A percentile compares a stretch with the other conserved stretches of the same genome.
These are phyloP conservation scores for Hanseniaspora clermontiae DNA, from an alignment of 805 yeast genomes.

Conservation along the genomic window DNA sequence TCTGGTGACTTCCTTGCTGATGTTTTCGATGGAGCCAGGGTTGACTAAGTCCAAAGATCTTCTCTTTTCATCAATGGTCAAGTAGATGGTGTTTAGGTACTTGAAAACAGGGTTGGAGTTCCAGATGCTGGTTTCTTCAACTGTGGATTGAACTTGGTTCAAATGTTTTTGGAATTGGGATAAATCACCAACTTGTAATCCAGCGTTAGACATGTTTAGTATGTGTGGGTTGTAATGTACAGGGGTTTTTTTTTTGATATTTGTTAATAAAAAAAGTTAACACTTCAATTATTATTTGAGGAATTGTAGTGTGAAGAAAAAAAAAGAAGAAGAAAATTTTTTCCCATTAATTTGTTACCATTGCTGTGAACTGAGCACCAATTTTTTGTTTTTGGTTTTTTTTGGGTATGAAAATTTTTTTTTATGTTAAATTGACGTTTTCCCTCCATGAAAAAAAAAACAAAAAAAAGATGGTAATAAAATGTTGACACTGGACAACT, in stretches of 20 bases:
- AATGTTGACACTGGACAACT: neutral
- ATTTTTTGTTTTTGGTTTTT: too few relatives aligned
- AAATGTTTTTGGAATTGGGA: conserved; percentile 43
- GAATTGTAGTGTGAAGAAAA: too few relatives aligned
- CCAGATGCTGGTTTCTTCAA: conserved; percentile 53
- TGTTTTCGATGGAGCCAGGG: conserved; percentile 91
- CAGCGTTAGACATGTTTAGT: conserved; percentile 23
- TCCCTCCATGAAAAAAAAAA: neutral
- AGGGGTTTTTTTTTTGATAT: neutral
- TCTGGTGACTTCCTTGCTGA: conserved; percentile 83
- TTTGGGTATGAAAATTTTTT: too few relatives aligned
- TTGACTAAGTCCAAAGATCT: conserved; percentile 66
- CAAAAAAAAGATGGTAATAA: too few relatives aligned
- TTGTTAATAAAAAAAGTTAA: too few relatives aligned
- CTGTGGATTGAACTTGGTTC: conserved; percentile 36
- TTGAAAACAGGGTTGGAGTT: conserved; percentile 72
- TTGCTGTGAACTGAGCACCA: too few relatives aligned
- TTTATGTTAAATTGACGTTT: neutral
- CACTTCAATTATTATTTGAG: too few relatives aligned
- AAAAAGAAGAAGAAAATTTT: too few relatives aligned
- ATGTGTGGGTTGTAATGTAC: neutral
- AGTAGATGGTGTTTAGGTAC: conserved; percentile 64
- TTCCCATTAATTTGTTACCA: too few relatives aligned
- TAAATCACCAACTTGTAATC: conserved; percentile 46
- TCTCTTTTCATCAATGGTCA: conserved; percentile 63